Evolutionary conservation across 371 early-diverging fungal species (phyloP), one percentile per base, ranked within the genome.

Genomic region (Lichtheimia ornata): DNA sequence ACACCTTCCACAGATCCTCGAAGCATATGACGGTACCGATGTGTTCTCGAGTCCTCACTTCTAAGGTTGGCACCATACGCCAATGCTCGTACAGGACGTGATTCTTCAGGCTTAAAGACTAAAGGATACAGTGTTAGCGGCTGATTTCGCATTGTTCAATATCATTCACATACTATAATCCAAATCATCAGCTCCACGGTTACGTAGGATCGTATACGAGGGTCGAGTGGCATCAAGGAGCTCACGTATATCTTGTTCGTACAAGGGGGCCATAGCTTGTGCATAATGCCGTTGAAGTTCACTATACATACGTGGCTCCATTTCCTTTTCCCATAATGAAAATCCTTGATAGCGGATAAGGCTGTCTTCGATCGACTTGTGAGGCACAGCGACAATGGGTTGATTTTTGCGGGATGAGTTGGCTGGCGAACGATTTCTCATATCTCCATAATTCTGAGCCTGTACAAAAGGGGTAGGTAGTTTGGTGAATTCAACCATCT

Each of bases 321-420:
- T 86, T 58, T 94, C 95, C 59, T 92, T 91, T 56, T 96, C 82
- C 97, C 97, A 98, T n/a, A 88, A 66, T 42, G 91, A 83, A 58
- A 96, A 78, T 0, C 92, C 92, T n/a, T 91, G 88, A 58, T 92
- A 96, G 65, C 85, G 85, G 56, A 87, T 86, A 43, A 96, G 71
- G 49, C 84, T 81, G 55, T 88, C 85, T 72, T 94, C 93, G 5
- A 95, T 70, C 0, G 75, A 65, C 25, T 91, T 93, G 57, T 95
- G 93, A 13, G 82, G 75, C 2, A 59, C 51, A 7, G 70, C 74
- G 76, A 85, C 62, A 61, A 78, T 59, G 50, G 70, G 67, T 58
- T 58, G 66, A 49, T 63, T 73, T 58, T 49, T 76, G 67, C 47
- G 47, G 9, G 47, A n/a, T 47, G 70, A 57, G 53, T 24, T 72